Percentiles rank a stretch among this genome's conserved stretches.
Evolutionary conservation across 331 rosid species (phyloP).

Genomic region (Pyracantha coccinea): DNA sequence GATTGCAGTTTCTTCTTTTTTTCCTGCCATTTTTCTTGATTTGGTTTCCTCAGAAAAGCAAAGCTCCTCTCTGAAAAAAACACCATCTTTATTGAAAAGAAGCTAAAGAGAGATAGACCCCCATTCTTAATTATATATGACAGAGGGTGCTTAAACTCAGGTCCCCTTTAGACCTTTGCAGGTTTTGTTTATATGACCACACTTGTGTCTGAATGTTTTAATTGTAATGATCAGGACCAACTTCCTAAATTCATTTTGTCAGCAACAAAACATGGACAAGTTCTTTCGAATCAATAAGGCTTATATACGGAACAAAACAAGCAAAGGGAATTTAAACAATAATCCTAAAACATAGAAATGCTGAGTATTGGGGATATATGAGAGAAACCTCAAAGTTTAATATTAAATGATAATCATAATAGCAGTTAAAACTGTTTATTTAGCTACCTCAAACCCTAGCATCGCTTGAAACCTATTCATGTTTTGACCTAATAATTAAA

Average conservation of each 20-base stretch:
- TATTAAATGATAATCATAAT: no score
- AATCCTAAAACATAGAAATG: neutral
- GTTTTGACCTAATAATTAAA: no score
- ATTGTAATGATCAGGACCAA: neutral
- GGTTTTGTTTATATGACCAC: conserved; percentile 22
- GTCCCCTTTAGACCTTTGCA: conserved; percentile 42
- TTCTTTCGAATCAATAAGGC: neutral
- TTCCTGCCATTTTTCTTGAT: conserved; percentile 9
- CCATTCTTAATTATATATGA: conserved; percentile 23
- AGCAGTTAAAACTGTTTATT: no score
- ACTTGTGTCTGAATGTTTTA: neutral
- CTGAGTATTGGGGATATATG: neutral
- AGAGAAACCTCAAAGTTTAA: neutral
- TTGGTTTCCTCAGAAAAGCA: conserved; percentile 26
- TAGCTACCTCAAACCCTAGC: neutral
- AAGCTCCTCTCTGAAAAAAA: conserved; percentile 25
- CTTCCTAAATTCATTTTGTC: neutral
- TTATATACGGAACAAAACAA: neutral
- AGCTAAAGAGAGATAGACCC: conserved; percentile 29
- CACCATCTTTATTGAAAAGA: conserved; percentile 52
- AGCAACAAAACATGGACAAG: neutral
- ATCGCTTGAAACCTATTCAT: neutral
- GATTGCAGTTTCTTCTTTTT: conserved; percentile 3
- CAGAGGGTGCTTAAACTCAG: neutral
- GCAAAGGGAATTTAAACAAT: neutral